These are phyloP conservation scores for Allium cepa DNA, from an alignment of 106 monocot genomes.

Conservation along the genomic window DNA sequence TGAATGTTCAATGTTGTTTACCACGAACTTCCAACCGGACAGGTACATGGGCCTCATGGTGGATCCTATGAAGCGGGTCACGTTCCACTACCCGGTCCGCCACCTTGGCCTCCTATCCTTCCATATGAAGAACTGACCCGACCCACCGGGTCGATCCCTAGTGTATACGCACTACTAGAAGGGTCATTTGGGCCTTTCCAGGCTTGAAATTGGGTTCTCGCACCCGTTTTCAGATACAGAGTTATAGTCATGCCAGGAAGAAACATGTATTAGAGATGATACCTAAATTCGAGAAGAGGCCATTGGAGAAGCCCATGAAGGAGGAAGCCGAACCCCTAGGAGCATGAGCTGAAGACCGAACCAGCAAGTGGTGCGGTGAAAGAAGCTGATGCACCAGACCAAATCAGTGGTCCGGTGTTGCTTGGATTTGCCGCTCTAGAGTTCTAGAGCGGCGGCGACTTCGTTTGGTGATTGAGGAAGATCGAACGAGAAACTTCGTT, in stretches of 20 bases:
- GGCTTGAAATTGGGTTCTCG: constrained; percentile 17
- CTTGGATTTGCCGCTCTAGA: too few species aligned
- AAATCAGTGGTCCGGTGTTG: too few species aligned
- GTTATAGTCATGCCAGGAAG: constrained; percentile 32
- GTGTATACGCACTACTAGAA: constrained; percentile 21
- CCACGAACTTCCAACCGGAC: constrained; percentile 27
- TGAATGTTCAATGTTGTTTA: neutral
- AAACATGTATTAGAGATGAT: too few species aligned
- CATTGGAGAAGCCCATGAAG: constrained; percentile 42
- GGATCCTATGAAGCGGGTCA: constrained; percentile 38
- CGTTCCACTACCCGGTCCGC: constrained; percentile 64
- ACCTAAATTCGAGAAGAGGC: too few species aligned
- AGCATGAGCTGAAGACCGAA: too few species aligned
- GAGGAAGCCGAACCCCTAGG: too few species aligned
- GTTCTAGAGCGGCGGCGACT: too few species aligned
- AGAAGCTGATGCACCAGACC: too few species aligned
- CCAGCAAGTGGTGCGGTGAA: too few species aligned
- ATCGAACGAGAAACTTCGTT: too few species aligned
- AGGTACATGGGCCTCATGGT: constrained; percentile 27
- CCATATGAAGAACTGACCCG: constrained; percentile 51
- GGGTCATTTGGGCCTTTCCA: constrained; percentile 49
- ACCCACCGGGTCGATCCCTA: constrained; percentile 37
- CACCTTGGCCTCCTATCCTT: constrained; percentile 19
- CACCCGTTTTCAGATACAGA: constrained; percentile 10
- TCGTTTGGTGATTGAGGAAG: too few species aligned